Evolutionary conservation across 2,329 filamentous ascomycete genomes (phyloP).

Genomic region (Aspergillus felis): DNA sequence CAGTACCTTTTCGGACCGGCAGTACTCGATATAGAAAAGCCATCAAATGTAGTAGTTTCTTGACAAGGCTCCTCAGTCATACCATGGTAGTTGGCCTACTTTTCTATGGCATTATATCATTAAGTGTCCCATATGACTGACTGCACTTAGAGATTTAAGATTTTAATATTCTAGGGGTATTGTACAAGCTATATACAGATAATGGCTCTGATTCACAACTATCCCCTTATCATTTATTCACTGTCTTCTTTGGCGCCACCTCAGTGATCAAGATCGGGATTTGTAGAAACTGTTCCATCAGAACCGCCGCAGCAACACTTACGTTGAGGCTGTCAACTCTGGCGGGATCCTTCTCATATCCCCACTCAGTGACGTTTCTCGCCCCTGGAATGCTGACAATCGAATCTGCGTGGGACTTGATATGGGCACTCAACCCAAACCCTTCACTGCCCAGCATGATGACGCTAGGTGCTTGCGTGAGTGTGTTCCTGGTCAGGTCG

Average conservation of each 20-base stretch:
- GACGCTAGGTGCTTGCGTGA: conserved; percentile 63
- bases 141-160: not conserved
- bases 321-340: conserved; percentile 89
- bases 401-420: conserved; percentile 64
- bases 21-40: not conserved
- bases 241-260: conserved; percentile 13
- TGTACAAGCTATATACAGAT: not conserved
- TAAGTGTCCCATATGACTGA: not conserved
- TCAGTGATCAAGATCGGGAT: conserved; percentile 27
- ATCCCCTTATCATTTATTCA: not conserved
- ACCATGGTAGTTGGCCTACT: not conserved
- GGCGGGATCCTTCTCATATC: conserved; percentile 37
- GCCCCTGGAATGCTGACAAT: conserved; percentile 60
- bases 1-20: not conserved
- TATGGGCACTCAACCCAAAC: conserved; percentile 61
- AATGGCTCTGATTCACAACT: not conserved
- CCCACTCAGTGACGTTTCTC: conserved; percentile 40
- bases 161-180: not conserved
- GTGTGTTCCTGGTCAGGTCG: conserved; percentile 19
- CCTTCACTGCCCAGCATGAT: conserved; percentile 82
- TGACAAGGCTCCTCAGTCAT: not conserved
- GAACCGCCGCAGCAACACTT: conserved; percentile 75
- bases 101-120: not conserved
- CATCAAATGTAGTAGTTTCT: not conserved
- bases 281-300: conserved; percentile 47